Evolutionary conservation across 148 eudicot genomes (phyloP).

Genomic region (Suaeda aralocaspica): DNA sequence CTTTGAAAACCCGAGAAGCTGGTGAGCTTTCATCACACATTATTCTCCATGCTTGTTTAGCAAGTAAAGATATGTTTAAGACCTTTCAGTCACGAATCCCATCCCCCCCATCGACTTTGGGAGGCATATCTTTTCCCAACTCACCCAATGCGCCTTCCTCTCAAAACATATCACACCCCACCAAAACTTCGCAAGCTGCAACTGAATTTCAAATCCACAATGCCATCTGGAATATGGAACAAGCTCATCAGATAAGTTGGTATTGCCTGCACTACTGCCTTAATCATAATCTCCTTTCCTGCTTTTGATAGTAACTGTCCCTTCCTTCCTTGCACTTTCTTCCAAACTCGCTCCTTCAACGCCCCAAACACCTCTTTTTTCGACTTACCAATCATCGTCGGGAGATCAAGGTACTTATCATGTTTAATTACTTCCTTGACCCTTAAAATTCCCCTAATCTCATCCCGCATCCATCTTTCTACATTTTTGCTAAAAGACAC

Average conservation of each 20-base stretch:
- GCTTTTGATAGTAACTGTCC: not conserved
- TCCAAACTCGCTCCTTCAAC: not conserved
- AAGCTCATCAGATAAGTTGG: too few relatives aligned
- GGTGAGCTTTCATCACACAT: too few relatives aligned
- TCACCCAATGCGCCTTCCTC: not conserved
- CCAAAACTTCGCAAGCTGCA: not conserved
- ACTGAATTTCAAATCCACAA: not conserved
- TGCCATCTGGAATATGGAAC: not conserved
- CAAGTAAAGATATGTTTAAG: not conserved
- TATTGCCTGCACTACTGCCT: not conserved
- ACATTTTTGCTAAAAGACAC: too few relatives aligned
- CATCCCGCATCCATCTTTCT: not conserved
- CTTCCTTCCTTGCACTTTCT: not conserved
- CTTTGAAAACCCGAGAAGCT: not conserved
- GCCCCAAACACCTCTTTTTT: too few relatives aligned
- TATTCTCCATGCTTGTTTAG: too few relatives aligned
- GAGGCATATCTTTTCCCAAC: not conserved
- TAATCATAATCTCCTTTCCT: not conserved
- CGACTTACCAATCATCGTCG: too few relatives aligned
- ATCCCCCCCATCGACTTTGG: not conserved
- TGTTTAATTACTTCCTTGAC: too few relatives aligned
- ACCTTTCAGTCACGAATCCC: not conserved
- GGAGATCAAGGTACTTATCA: too few relatives aligned
- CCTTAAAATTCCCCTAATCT: not conserved
- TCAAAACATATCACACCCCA: not conserved